Conservation (phyloP, 805 yeast genomes). For the Metschnikowia amazonensis region DNA sequence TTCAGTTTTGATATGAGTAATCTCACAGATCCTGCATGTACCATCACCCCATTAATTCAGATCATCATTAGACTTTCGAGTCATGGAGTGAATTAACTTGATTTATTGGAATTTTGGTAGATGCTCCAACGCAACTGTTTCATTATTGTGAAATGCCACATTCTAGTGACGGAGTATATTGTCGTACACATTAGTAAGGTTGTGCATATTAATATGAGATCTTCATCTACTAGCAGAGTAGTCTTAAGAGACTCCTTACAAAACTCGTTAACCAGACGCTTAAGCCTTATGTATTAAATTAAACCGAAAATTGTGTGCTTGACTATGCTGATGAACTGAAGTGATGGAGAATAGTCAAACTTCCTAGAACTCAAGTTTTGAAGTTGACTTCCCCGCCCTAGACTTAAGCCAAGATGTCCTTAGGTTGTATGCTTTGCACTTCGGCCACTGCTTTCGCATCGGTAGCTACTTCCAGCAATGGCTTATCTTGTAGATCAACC, state of each 20-base stretch:
- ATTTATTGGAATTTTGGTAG: too few relatives aligned
- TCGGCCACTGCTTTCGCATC: not conserved
- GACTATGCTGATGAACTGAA: not conserved
- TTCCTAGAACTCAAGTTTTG: not conserved
- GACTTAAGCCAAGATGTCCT: not conserved
- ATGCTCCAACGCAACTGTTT: too few relatives aligned
- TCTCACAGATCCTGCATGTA: not conserved
- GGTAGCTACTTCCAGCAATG: not conserved
- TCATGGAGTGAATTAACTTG: not conserved
- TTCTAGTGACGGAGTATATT: too few relatives aligned
- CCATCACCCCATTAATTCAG: not conserved
- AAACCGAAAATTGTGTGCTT: not conserved
- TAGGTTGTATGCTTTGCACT: not conserved
- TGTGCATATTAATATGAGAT: too few relatives aligned
- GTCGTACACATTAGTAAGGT: too few relatives aligned
- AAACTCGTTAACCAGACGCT: too few relatives aligned
- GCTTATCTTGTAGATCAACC: not conserved
- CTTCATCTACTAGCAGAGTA: too few relatives aligned
- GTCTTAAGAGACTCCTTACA: too few relatives aligned
- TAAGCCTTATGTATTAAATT: not conserved
- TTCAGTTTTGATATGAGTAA: not conserved
- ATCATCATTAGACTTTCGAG: not conserved
- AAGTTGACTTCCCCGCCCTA: slow-evolving; percentile 3
- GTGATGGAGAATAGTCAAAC: not conserved
- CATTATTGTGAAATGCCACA: too few relatives aligned